Percentiles rank a stretch among this genome's conserved stretches.
Conservation (phyloP, 306 rosid genomes). For the Lathyrus tuberosus region DNA sequence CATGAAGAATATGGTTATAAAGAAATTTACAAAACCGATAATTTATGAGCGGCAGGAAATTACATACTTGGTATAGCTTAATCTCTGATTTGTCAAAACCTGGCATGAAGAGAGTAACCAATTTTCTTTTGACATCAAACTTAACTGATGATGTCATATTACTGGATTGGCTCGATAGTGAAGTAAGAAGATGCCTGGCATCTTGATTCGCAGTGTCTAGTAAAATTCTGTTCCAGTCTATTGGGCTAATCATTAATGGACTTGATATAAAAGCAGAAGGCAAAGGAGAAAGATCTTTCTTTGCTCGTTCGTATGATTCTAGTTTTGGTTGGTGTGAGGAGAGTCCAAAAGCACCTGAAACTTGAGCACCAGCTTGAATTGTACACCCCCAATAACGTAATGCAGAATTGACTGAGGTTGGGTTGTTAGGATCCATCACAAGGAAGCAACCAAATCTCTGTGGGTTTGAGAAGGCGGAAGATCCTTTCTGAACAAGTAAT, state of each 20-base stretch:
- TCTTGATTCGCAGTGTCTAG: conserved; percentile 44
- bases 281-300: conserved; percentile 63
- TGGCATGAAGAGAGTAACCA: conserved; percentile 83
- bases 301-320: conserved; percentile 52
- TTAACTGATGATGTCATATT: conserved; percentile 52
- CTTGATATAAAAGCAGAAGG: conserved; percentile 71
- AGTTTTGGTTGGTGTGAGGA: conserved; percentile 44
- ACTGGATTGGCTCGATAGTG: conserved; percentile 46
- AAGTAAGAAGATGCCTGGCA: conserved; percentile 63
- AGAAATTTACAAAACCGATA: background rate
- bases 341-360: conserved; percentile 75
- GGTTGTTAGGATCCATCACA: conserved; percentile 75
- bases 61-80: conserved; percentile 82
- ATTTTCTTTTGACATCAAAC: conserved; percentile 66
- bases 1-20: conserved; percentile 6
- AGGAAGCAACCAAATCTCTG: conserved; percentile 74
- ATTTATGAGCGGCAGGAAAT: conserved; percentile 15
- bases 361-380: conserved; percentile 86
- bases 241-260: conserved; percentile 44
- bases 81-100: conserved; percentile 95
- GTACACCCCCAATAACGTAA: conserved; percentile 93
- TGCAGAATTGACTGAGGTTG: conserved; percentile 68
- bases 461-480: conserved; percentile 74
- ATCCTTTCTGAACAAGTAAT: conserved; percentile 66
- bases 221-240: conserved; percentile 63